phyloP scores from a whole-genome alignment of 1,284 basidiomycete genomes.

The Thelephora terrestris region DNA sequence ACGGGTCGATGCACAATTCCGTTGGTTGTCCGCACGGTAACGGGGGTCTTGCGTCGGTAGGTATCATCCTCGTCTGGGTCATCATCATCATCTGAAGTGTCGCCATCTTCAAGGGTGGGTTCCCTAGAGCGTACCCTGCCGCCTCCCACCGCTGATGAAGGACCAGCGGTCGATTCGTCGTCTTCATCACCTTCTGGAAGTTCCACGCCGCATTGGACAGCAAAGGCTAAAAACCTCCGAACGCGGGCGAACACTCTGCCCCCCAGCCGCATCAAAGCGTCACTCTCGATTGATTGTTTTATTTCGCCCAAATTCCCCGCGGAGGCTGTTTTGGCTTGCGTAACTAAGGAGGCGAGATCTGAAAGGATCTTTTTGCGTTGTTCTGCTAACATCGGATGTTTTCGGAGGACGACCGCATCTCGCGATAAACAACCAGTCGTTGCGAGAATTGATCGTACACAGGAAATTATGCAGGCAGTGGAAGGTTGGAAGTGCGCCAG shows the following conservation, averaged over 20 bases:
- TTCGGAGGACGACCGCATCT: conserved; percentile 65
- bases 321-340: conserved; percentile 74
- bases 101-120: conserved; percentile 5
- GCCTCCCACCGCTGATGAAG: conserved; percentile 26
- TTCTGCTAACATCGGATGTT: conserved; percentile 57
- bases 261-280: conserved; percentile 62
- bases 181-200: conserved; percentile 37
- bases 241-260: conserved; percentile 69
- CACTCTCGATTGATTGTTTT: conserved; percentile 47
- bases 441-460: conserved; percentile 83
- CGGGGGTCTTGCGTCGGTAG: neutral
- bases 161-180: conserved; percentile 30
- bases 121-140: conserved; percentile 12
- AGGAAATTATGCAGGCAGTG: conserved; percentile 86
- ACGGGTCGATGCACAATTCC: conserved; percentile 9
- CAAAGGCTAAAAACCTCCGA: conserved; percentile 60
- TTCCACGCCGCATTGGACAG: conserved; percentile 71
- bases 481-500: conserved; percentile 78
- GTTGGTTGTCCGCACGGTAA: conserved; percentile 13
- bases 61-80: neutral
- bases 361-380: conserved; percentile 80
- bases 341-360: conserved; percentile 76
- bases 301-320: conserved; percentile 40
- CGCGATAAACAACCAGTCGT: conserved; percentile 81
- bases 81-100: neutral